A percentile compares a stretch with the other conserved stretches of the same genome.
Evolutionary conservation across 306 rosid genomes (phyloP).

Genomic region (Lathyrus aphaca): DNA sequence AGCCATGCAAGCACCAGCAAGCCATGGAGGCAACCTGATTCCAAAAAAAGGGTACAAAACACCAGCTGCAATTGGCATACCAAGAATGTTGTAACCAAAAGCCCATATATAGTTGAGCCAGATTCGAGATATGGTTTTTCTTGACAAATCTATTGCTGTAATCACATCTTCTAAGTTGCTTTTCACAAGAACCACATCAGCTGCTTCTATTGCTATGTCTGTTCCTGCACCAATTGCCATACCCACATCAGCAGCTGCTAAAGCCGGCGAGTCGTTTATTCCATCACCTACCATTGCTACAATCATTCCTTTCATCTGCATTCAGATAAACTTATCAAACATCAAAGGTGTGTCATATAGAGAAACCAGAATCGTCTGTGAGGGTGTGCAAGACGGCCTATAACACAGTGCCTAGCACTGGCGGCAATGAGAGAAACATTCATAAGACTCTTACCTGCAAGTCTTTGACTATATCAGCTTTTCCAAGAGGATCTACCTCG

Average conservation of each 20-base stretch:
- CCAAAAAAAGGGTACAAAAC: constrained; percentile 76
- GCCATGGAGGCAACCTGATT: constrained; percentile 93
- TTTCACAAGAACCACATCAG: constrained; percentile 82
- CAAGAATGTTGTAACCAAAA: constrained; percentile 86
- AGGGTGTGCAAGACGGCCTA: too few relatives aligned
- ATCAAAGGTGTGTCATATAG: constrained; percentile 13
- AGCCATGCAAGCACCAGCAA: constrained; percentile 99
- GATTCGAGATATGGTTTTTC: constrained; percentile 82
- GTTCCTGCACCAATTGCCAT: constrained; percentile 99
- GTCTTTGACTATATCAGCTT: constrained; percentile 82
- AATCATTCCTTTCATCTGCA: constrained; percentile 69
- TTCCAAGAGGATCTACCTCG: constrained; percentile 80
- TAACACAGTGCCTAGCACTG: too few relatives aligned
- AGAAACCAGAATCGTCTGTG: too few relatives aligned
- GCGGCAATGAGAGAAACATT: too few relatives aligned
- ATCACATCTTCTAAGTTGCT: constrained; percentile 92
- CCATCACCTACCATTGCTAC: constrained; percentile 98
- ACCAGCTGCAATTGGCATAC: constrained; percentile 96
- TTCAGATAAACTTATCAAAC: constrained; percentile 35
- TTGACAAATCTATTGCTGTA: constrained; percentile 85
- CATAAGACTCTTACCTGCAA: constrained; percentile 61
- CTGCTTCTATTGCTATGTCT: constrained; percentile 88
- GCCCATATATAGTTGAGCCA: constrained; percentile 93
- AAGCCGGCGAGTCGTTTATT: constrained; percentile 89
- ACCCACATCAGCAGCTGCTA: constrained; percentile 94